Percentiles rank a stretch among this genome's conserved stretches.
Evolutionary conservation across 2,329 filamentous ascomycete genomes (phyloP).

Genomic region (Claviceps capensis): DNA sequence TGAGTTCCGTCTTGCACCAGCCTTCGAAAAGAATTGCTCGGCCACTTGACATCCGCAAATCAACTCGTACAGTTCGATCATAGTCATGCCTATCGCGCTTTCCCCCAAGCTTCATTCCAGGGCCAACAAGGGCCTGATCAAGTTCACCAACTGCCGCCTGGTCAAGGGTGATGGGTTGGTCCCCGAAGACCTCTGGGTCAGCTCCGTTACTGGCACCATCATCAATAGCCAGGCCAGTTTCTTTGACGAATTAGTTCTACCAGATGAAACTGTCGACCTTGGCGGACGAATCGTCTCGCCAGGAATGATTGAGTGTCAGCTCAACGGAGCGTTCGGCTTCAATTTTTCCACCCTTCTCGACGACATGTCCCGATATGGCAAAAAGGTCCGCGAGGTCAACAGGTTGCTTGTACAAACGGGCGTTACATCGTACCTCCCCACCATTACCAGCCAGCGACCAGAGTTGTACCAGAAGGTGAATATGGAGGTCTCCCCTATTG

Average conservation of each 20-base stretch:
- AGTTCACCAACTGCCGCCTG: conserved; percentile 79
- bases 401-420: conserved; percentile 60
- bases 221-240: conserved; percentile 54
- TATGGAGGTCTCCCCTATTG: conserved; percentile 4
- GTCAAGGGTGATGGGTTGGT: conserved; percentile 55
- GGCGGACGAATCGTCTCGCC: conserved; percentile 72
- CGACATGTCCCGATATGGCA: conserved; percentile 53
- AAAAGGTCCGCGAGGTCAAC: conserved; percentile 60
- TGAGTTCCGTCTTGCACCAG: neutral
- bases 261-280: conserved; percentile 66
- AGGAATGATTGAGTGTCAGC: conserved; percentile 79
- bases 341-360: conserved; percentile 75
- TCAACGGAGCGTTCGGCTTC: conserved; percentile 87
- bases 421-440: conserved; percentile 79
- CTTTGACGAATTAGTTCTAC: conserved; percentile 54
- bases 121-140: conserved; percentile 49
- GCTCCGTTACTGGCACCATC: conserved; percentile 68
- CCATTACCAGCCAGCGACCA: conserved; percentile 66
- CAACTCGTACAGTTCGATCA: neutral
- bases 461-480: conserved; percentile 65
- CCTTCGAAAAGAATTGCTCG: neutral
- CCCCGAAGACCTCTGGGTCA: conserved; percentile 77
- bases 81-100: conserved; percentile 35
- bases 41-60: neutral
- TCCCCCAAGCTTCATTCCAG: conserved; percentile 19